phyloP scores from a whole-genome alignment of 139 green algal species.

The Chlamydomonas eustigma region DNA sequence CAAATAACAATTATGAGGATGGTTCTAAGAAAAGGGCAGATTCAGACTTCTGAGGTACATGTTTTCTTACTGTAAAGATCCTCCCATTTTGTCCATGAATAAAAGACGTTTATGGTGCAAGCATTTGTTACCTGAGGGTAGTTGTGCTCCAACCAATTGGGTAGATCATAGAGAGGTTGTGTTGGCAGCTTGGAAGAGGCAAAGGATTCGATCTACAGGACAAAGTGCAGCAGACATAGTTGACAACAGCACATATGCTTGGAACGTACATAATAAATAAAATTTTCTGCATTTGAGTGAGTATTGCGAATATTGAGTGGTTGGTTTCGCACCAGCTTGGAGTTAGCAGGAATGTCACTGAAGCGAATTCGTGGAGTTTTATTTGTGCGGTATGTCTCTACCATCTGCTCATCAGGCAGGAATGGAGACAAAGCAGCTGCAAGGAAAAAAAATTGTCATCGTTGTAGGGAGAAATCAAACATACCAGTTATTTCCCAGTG shows the following conservation, averaged over 20 bases:
- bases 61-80: too few relatives aligned
- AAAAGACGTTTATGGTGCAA: too few relatives aligned
- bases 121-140: constrained; percentile 14
- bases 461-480: too few relatives aligned
- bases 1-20: too few relatives aligned
- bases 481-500: too few relatives aligned
- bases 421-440: background rate
- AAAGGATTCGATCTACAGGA: constrained; percentile 25
- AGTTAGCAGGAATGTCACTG: background rate
- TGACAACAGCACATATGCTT: background rate
- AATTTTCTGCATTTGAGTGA: background rate
- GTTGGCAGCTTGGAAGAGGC: background rate
- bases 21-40: too few relatives aligned
- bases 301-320: background rate
- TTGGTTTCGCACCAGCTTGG: constrained; percentile 3
- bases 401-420: background rate
- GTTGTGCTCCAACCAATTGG: constrained; percentile 18
- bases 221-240: too few relatives aligned
- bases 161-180: constrained; percentile 19
- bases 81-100: too few relatives aligned
- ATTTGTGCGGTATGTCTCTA: background rate
- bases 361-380: background rate
- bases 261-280: background rate
- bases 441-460: too few relatives aligned
- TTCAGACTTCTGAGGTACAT: too few relatives aligned